Percentiles rank a stretch among this genome's conserved stretches.
Conservation (phyloP, 2,329 filamentous ascomycete species). For the Tolypocladium paradoxum region DNA sequence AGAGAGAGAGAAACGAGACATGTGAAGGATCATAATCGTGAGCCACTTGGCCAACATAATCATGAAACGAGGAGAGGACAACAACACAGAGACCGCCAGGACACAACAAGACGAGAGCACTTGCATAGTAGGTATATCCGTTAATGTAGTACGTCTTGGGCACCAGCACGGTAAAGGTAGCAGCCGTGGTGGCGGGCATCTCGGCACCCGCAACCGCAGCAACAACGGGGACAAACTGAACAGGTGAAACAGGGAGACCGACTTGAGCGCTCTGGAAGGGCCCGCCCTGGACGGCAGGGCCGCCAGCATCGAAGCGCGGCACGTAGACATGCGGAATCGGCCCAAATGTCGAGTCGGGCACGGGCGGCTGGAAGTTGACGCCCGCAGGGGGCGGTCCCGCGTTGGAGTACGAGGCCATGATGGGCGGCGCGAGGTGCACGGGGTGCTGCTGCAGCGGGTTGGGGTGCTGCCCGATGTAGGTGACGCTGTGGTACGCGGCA, state of each 20-base stretch:
- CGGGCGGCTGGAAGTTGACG: constrained; percentile 46
- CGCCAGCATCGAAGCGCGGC: constrained; percentile 36
- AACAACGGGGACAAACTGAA: not conserved
- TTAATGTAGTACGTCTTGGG: constrained; percentile 22
- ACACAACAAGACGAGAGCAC: constrained; percentile 10
- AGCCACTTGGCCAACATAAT: not conserved
- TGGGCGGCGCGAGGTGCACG: constrained; percentile 10
- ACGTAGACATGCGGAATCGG: constrained; percentile 44
- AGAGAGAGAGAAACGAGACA: not conserved
- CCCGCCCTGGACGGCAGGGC: constrained; percentile 4
- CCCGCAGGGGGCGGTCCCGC: constrained; percentile 29
- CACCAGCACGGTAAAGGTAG: constrained; percentile 17
- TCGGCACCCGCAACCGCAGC: constrained; percentile 9
- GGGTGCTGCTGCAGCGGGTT: constrained; percentile 7
- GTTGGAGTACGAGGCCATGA: constrained; percentile 32
- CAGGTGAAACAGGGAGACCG: constrained; percentile 12
- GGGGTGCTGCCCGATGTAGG: constrained; percentile 15
- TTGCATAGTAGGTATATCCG: constrained; percentile 29
- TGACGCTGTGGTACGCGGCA: constrained; percentile 6
- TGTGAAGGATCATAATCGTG: not conserved
- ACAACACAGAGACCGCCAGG: constrained; percentile 6
- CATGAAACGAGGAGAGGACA: not conserved
- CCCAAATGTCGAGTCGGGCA: constrained; percentile 46
- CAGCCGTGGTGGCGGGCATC: constrained; percentile 11
- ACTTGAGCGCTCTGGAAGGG: constrained; percentile 19